Evolutionary conservation across 345 rosid species (phyloP).

Genomic region (Punica granatum): DNA sequence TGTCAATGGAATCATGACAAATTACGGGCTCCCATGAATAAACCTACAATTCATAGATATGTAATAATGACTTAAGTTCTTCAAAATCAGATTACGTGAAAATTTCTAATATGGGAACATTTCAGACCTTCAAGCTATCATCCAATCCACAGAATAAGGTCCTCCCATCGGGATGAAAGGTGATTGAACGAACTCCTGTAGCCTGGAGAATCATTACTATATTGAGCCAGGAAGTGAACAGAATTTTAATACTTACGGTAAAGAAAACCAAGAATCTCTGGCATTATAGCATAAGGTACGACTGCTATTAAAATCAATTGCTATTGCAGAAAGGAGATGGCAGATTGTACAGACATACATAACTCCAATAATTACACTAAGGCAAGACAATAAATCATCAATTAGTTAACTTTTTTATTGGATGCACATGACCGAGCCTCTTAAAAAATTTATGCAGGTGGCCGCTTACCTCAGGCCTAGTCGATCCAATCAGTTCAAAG

Average conservation of each 20-base stretch:
- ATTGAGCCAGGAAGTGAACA: not conserved
- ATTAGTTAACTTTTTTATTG: not conserved
- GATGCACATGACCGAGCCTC: not conserved
- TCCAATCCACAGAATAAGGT: conserved; percentile 87
- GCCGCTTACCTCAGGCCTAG: conserved; percentile 76
- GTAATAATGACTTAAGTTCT: conserved; percentile 8
- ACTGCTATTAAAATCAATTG: not conserved
- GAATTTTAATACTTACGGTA: not conserved
- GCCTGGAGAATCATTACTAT: conserved; percentile 31
- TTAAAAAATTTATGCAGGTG: not conserved
- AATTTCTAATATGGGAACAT: conserved; percentile 11
- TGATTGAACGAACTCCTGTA: conserved; percentile 60
- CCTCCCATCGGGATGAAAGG: conserved; percentile 90
- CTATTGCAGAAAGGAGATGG: not conserved
- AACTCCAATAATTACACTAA: not conserved
- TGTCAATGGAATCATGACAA: conserved; percentile 75
- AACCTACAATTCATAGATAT: conserved; percentile 48
- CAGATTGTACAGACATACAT: not conserved
- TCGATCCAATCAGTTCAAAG: conserved; percentile 88
- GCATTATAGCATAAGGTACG: not conserved
- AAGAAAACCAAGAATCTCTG: not conserved
- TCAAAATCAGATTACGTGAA: conserved; percentile 1
- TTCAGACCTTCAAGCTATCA: conserved; percentile 72
- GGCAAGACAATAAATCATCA: not conserved
- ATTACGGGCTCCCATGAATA: conserved; percentile 98